phyloP scores from a whole-genome alignment of 208 protist genomes.

The Crithidia brevicula region DNA sequence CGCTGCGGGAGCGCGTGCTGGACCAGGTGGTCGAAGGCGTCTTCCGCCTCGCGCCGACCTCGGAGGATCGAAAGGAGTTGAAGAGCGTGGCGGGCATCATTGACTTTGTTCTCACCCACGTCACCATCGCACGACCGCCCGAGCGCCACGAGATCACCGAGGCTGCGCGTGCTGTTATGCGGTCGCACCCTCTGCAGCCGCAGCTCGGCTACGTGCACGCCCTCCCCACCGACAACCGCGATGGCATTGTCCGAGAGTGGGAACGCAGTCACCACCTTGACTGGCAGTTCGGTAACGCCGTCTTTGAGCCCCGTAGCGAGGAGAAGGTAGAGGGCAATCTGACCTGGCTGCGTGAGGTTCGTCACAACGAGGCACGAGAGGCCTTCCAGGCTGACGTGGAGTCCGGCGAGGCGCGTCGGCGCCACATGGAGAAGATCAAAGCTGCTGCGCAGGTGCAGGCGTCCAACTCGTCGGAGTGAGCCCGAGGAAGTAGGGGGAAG shows the following conservation, averaged over 20 bases:
- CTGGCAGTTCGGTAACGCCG: conserved; percentile 93
- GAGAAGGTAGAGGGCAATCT: conserved; percentile 86
- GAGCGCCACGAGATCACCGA: conserved; percentile 49
- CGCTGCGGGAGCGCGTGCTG: conserved; percentile 87
- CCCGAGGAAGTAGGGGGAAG: not conserved
- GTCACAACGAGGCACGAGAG: conserved; percentile 60
- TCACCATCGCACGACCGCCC: conserved; percentile 61
- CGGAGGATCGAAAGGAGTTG: conserved; percentile 75
- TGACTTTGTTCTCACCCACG: conserved; percentile 87
- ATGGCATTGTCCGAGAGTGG: conserved; percentile 84
- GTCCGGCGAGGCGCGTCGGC: conserved; percentile 66
- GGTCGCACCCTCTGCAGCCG: conserved; percentile 76
- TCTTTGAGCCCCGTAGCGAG: conserved; percentile 70
- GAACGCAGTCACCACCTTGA: conserved; percentile 89
- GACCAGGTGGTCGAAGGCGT: conserved; percentile 86
- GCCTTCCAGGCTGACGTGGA: conserved; percentile 58
- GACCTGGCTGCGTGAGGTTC: conserved; percentile 85
- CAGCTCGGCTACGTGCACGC: conserved; percentile 87
- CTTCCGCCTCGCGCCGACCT: conserved; percentile 83
- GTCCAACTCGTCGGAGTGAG: not conserved
- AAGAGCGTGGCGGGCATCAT: conserved; percentile 84
- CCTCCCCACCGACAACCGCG: conserved; percentile 80
- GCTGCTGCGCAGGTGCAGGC: conserved; percentile 38
- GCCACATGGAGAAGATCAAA: conserved; percentile 73
- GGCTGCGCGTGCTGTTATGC: conserved; percentile 67